phyloP scores from a whole-genome alignment of 352 stramenopile species.

The Pythium brachiatum region DNA sequence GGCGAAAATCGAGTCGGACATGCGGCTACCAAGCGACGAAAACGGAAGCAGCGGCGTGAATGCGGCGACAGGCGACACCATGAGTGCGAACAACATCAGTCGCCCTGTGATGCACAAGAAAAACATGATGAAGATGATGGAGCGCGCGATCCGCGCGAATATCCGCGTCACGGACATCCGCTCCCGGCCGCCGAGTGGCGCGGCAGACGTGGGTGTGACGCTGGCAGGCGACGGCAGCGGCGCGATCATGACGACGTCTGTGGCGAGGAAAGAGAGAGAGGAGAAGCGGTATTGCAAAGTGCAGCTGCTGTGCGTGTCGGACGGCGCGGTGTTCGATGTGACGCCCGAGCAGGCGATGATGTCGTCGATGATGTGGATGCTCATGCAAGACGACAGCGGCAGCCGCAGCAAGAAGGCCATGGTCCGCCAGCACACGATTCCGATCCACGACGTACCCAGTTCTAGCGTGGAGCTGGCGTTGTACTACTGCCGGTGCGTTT shows the following conservation, averaged over 20 bases:
- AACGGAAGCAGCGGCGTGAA: too few species aligned
- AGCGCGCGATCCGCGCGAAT: background rate
- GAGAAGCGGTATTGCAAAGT: constrained; percentile 46
- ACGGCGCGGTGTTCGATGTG: constrained; percentile 66
- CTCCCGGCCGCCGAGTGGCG: background rate
- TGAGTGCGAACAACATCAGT: background rate
- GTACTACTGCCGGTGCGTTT: constrained; percentile 63
- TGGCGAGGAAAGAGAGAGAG: constrained; percentile 5
- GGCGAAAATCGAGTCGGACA: constrained; percentile 2
- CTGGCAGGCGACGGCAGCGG: background rate
- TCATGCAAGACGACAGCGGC: constrained; percentile 59
- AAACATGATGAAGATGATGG: constrained; percentile 15
- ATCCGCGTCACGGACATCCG: background rate
- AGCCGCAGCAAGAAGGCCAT: constrained; percentile 49
- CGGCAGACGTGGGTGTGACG: background rate
- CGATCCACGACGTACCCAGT: constrained; percentile 72
- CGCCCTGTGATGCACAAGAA: constrained; percentile 4
- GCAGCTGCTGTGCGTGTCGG: constrained; percentile 64
- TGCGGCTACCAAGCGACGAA: constrained; percentile 6
- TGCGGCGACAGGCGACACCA: background rate
- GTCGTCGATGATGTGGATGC: constrained; percentile 81
- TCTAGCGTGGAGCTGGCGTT: constrained; percentile 67
- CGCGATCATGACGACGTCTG: background rate
- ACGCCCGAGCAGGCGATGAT: constrained; percentile 86
- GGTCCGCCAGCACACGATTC: constrained; percentile 66